phyloP scores from a whole-genome alignment of 148 eudicot species.

The Rhododendron mucronatum region DNA sequence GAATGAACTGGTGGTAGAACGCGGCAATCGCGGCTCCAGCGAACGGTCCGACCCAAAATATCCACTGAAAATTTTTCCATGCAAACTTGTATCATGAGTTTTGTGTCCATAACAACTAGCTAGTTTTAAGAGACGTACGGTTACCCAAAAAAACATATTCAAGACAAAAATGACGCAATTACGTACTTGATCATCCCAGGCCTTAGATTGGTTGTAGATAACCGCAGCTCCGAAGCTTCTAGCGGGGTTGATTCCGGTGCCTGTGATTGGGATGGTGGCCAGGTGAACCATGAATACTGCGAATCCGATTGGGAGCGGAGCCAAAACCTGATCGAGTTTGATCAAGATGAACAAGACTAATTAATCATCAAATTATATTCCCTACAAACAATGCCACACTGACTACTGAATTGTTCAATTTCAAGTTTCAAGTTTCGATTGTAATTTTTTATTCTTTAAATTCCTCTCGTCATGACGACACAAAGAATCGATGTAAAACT shows the following conservation, averaged over 20 bases:
- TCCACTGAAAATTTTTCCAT: constrained; percentile 21
- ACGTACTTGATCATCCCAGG: constrained; percentile 66
- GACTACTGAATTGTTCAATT: too few relatives aligned
- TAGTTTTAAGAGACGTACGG: background rate
- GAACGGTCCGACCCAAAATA: constrained; percentile 61
- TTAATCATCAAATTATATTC: background rate
- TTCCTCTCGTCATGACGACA: too few relatives aligned
- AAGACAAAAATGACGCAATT: background rate
- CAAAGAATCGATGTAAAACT: too few relatives aligned
- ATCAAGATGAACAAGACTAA: background rate
- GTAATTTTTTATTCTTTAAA: too few relatives aligned
- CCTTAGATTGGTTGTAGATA: constrained; percentile 48
- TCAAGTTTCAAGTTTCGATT: too few relatives aligned
- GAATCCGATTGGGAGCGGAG: constrained; percentile 78
- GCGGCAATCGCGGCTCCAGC: constrained; percentile 50
- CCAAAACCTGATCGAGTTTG: constrained; percentile 44
- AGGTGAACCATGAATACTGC: constrained; percentile 81
- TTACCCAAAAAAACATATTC: too few relatives aligned
- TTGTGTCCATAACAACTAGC: too few relatives aligned
- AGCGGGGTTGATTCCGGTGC: constrained; percentile 82
- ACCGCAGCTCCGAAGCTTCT: constrained; percentile 83
- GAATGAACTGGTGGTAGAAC: constrained; percentile 44
- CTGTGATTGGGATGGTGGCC: constrained; percentile 68
- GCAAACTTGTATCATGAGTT: background rate
- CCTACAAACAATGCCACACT: background rate